phyloP scores from a whole-genome alignment of 1,284 basidiomycete species.

The Trametes hirsuta region DNA sequence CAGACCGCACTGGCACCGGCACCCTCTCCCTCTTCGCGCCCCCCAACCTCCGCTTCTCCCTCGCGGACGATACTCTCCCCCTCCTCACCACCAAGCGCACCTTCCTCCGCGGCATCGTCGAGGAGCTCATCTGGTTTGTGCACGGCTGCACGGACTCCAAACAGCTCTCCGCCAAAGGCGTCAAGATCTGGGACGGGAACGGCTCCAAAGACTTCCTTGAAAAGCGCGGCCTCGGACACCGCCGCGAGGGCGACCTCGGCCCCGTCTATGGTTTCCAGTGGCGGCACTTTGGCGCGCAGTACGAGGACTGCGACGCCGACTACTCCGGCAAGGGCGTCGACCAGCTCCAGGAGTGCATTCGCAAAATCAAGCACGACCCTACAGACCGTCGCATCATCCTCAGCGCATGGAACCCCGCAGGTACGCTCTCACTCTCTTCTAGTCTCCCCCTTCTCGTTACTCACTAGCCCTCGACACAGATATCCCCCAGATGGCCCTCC shows the following conservation, averaged over 20 bases:
- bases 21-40: slow-evolving; percentile 92
- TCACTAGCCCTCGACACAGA: slow-evolving; percentile 50
- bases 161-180: slow-evolving; percentile 78
- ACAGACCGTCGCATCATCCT: slow-evolving; percentile 96
- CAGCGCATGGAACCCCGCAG: slow-evolving; percentile 97
- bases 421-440: slow-evolving; percentile 46
- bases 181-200: slow-evolving; percentile 99
- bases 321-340: slow-evolving; percentile 93
- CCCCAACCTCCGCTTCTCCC: slow-evolving; percentile 84
- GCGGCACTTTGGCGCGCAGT: slow-evolving; percentile 95
- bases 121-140: slow-evolving; percentile 97
- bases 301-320: slow-evolving; percentile 80
- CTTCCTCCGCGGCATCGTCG: slow-evolving; percentile 89
- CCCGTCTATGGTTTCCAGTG: slow-evolving; percentile 99
- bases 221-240: slow-evolving; percentile 78
- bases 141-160: slow-evolving; percentile 85
- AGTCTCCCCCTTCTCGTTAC: neutral
- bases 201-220: slow-evolving; percentile 89
- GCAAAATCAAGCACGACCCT: slow-evolving; percentile 92
- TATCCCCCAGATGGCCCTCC: slow-evolving; percentile 92
- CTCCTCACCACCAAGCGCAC: slow-evolving; percentile 96
- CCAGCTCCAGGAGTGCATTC: slow-evolving; percentile 87
- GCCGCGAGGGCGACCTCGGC: slow-evolving; percentile 92
- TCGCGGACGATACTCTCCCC: slow-evolving; percentile 75
- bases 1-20: slow-evolving; percentile 92